Conservation (phyloP, 2,329 filamentous ascomycete species). For the Setomelanomma holmii region DNA sequence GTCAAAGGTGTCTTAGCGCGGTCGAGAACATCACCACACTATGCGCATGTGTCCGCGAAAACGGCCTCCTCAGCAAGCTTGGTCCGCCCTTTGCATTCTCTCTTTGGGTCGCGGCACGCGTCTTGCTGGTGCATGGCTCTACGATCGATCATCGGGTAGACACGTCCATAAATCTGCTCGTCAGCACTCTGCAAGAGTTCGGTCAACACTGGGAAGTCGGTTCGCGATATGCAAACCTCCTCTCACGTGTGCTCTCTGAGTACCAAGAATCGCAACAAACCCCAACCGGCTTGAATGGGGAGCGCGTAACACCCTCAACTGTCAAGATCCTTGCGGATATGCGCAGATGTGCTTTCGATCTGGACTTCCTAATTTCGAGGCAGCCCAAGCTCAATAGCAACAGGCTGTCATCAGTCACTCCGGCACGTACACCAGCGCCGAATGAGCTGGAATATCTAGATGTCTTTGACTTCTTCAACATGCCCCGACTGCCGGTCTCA, state of each 20-base stretch:
- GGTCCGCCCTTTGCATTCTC: slow-evolving; percentile 92
- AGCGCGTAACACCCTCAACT: slow-evolving; percentile 78
- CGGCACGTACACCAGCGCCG: slow-evolving; percentile 72
- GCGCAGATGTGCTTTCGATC: slow-evolving; percentile 86
- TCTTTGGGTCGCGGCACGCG: slow-evolving; percentile 86
- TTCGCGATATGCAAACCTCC: slow-evolving; percentile 77
- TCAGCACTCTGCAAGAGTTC: slow-evolving; percentile 81
- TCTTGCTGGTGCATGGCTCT: slow-evolving; percentile 87
- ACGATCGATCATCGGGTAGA: slow-evolving; percentile 86
- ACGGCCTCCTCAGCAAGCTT: slow-evolving; percentile 77
- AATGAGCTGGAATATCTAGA: slow-evolving; percentile 91
- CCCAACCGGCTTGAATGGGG: slow-evolving; percentile 64
- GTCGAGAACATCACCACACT: slow-evolving; percentile 75
- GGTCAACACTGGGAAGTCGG: slow-evolving; percentile 87
- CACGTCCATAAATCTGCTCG: slow-evolving; percentile 79
- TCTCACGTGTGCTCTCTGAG: slow-evolving; percentile 85
- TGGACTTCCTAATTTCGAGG: slow-evolving; percentile 86
- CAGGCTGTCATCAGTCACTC: slow-evolving; percentile 56
- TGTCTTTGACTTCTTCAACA: slow-evolving; percentile 94
- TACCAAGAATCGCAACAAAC: slow-evolving; percentile 77
- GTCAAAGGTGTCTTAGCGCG: slow-evolving; percentile 80
- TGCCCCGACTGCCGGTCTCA: slow-evolving; percentile 71
- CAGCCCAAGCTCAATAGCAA: slow-evolving; percentile 63
- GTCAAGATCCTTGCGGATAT: slow-evolving; percentile 91
- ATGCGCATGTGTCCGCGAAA: slow-evolving; percentile 76